Evolutionary conservation across 768 basidiomycete genomes (phyloP), one percentile per base, ranked within the genome.

Genomic region (Lactarius hengduanensis): DNA sequence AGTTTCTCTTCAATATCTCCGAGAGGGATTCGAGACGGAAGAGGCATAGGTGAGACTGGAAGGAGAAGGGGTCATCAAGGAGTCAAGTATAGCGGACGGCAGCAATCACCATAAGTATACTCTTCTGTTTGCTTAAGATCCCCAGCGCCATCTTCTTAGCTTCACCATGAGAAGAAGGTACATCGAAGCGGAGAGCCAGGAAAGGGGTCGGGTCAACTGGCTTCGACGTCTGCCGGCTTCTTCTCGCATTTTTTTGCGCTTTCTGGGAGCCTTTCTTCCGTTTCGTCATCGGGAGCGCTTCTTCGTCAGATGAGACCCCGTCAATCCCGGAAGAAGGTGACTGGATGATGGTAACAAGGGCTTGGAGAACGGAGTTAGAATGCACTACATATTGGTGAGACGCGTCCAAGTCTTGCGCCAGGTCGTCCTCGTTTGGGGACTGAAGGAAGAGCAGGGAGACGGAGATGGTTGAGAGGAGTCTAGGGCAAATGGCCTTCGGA

Each of bases 151-250:
- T 59, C 20, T 64, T 43, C n/a, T 58, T 57, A 1, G 73, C 73
- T 40, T 76, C 75, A 13, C 60, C 50, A 0, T 55, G 36, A 11
- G 61, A 71, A n/a, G 36, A 40, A 9, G 81, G 80, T 4, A 75
- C 62, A 7, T 57, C 62, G 1, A 66, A 32, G 4, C 71, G 69
- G 26, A 81, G 68, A 54, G 60, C 73, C 7, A 63, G 68, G 53
- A 81, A 80, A 0, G 73, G 73, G 1, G 69, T 57, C 22, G 41
- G 32, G 47, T 82, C 72, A 13, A 79, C 53, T 9, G 65, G 30
- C 36, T 56, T 67, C 22, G 22, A 11, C 32, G n/a, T 15, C 13
- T 61, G 56, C 30, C 63, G 62, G 8, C 68, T 55, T 57, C 71
- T 66, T 40, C 65, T 66, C 63, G 73, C 71, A 41, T 70, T 68